A percentile compares a stretch with the other conserved stretches of the same genome.
These are phyloP conservation scores for Butyriboletus appendiculatus DNA, from an alignment of 1,284 basidiomycete species.

Conservation along the genomic window DNA sequence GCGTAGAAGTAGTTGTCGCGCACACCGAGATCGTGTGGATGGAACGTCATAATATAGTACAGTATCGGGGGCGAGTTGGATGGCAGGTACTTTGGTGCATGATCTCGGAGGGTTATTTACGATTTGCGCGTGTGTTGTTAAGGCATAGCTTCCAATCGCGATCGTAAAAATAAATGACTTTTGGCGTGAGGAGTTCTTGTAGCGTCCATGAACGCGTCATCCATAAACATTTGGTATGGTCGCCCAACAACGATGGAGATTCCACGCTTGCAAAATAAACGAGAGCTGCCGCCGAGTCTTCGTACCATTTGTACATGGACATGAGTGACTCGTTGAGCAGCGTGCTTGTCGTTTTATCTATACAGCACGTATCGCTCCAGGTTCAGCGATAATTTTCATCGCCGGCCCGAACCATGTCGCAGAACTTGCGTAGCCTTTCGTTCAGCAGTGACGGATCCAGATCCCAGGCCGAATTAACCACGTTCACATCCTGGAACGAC, in stretches of 20 bases:
- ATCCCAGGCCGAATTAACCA: slow-evolving; percentile 10
- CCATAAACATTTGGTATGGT: too few species aligned
- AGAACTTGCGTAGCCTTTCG: slow-evolving; percentile 16
- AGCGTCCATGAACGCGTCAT: too few species aligned
- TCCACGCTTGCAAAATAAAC: not conserved
- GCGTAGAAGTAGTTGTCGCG: too few species aligned
- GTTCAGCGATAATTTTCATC: slow-evolving; percentile 8
- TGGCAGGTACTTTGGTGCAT: too few species aligned
- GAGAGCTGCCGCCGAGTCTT: not conserved
- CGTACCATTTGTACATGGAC: not conserved
- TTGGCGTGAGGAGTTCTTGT: too few species aligned
- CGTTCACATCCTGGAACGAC: slow-evolving; percentile 17
- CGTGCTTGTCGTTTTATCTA: not conserved
- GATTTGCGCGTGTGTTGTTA: not conserved
- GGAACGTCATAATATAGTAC: too few species aligned
- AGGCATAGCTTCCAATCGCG: not conserved
- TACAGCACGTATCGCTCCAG: slow-evolving; percentile 6
- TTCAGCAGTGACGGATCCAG: slow-evolving; percentile 6
- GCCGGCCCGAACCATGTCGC: slow-evolving; percentile 5
- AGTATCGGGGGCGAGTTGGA: not conserved
- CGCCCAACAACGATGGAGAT: not conserved
- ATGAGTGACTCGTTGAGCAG: too few species aligned
- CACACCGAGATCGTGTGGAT: too few species aligned
- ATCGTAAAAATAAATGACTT: not conserved
- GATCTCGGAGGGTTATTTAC: not conserved